Evolutionary conservation across 306 rosid species (phyloP).

Genomic region (Dalbergia oliveri): DNA sequence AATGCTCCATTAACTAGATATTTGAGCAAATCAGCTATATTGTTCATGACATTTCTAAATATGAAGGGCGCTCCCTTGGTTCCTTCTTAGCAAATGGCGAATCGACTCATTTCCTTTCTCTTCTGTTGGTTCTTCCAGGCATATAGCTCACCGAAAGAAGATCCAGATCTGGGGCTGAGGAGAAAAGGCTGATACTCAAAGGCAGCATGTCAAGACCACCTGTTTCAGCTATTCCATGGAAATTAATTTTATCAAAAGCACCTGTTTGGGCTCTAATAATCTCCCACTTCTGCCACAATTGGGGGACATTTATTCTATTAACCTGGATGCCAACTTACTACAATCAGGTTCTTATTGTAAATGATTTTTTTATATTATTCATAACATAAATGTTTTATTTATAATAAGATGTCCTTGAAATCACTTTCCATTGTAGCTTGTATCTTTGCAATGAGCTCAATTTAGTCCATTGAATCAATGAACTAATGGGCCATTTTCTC

Average conservation of each 20-base stretch:
- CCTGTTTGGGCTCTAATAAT: constrained; percentile 98
- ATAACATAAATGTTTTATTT: neutral
- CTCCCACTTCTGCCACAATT: constrained; percentile 93
- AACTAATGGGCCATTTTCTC: constrained; percentile 51
- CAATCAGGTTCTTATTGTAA: constrained; percentile 75
- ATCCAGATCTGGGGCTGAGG: constrained; percentile 74
- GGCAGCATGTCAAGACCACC: constrained; percentile 78
- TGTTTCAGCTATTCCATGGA: constrained; percentile 89
- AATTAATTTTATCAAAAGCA: constrained; percentile 86
- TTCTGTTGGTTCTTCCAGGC: constrained; percentile 68
- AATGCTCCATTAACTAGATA: constrained; percentile 5
- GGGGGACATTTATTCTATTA: constrained; percentile 97
- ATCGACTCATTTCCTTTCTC: constrained; percentile 37
- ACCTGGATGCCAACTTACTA: constrained; percentile 99
- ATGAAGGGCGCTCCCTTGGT: constrained; percentile 14
- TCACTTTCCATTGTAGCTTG: constrained; percentile 1
- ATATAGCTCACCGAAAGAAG: constrained; percentile 90
- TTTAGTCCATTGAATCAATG: constrained; percentile 27
- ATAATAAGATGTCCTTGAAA: no score
- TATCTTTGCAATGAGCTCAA: constrained; percentile 15
- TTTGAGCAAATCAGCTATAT: neutral
- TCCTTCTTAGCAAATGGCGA: neutral
- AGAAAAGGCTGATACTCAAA: constrained; percentile 72
- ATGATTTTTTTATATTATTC: no score
- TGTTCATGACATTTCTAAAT: constrained; percentile 26